Conservation (phyloP, 1,284 basidiomycete genomes). For the Tausonia pullulans region DNA sequence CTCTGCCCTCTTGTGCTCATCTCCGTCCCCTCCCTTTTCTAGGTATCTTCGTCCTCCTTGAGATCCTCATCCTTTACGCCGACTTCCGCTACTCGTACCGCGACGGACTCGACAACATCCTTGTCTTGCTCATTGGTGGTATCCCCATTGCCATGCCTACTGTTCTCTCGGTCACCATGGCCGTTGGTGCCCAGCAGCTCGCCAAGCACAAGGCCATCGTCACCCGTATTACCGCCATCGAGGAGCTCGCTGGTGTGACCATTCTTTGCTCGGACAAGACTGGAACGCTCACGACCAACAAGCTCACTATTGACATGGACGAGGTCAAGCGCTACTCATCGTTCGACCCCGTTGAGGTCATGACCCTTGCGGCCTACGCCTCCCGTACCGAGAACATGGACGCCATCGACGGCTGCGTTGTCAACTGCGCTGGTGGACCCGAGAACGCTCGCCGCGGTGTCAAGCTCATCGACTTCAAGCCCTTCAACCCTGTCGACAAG, state of each 20-base stretch:
- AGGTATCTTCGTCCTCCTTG: conserved; percentile 81
- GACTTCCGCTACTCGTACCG: conserved; percentile 82
- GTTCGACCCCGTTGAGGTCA: conserved; percentile 79
- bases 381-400: conserved; percentile 99
- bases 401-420: conserved; percentile 84
- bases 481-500: conserved; percentile 99
- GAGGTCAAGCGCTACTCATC: conserved; percentile 86
- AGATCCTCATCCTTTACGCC: conserved; percentile 79
- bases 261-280: conserved; percentile 97
- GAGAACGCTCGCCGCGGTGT: conserved; percentile 75
- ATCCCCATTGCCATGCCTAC: conserved; percentile 99
- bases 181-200: conserved; percentile 93
- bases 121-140: conserved; percentile 95
- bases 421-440: conserved; percentile 64
- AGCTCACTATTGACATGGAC: conserved; percentile 90
- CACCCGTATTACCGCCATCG: conserved; percentile 95
- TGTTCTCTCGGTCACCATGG: conserved; percentile 89
- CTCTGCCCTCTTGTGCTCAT: neutral
- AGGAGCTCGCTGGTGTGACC: conserved; percentile 92
- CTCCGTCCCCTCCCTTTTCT: conserved; percentile 49
- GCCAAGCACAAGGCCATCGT: conserved; percentile 98
- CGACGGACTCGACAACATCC: conserved; percentile 88
- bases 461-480: conserved; percentile 95
- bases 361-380: conserved; percentile 68
- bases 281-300: conserved; percentile 95